Conservation (phyloP, 306 rosid species). For the Trichosanthes cucumerina region DNA sequence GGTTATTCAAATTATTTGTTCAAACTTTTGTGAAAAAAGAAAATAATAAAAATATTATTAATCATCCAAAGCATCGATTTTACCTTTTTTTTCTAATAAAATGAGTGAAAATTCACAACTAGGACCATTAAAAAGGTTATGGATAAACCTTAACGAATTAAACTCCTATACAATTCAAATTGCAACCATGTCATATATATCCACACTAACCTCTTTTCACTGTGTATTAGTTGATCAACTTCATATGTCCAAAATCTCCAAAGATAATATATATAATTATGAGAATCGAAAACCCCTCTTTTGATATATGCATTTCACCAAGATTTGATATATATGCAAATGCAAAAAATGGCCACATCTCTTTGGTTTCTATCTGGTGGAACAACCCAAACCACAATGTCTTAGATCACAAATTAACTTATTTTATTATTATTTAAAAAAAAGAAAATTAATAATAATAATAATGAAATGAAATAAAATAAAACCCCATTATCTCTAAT, state of each 20-base stretch:
- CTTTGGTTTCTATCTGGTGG: neutral
- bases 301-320: neutral
- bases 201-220: neutral
- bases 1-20: no score
- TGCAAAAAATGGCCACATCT: neutral
- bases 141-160: no score
- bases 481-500: neutral
- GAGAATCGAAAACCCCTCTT: neutral
- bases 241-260: neutral
- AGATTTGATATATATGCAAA: no score
- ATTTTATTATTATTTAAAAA: neutral
- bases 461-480: no score
- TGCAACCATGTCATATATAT: neutral
- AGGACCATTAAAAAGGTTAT: no score
- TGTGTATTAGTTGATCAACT: neutral
- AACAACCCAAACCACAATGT: neutral
- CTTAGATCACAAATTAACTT: neutral
- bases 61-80: no score
- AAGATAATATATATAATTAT: neutral
- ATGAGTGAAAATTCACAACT: no score
- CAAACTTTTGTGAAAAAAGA: no score
- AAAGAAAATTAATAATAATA: neutral
- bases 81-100: no score
- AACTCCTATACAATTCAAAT: neutral
- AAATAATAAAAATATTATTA: no score